phyloP scores from a whole-genome alignment of 2,329 filamentous ascomycete species.

The Drechslerella dactyloides region DNA sequence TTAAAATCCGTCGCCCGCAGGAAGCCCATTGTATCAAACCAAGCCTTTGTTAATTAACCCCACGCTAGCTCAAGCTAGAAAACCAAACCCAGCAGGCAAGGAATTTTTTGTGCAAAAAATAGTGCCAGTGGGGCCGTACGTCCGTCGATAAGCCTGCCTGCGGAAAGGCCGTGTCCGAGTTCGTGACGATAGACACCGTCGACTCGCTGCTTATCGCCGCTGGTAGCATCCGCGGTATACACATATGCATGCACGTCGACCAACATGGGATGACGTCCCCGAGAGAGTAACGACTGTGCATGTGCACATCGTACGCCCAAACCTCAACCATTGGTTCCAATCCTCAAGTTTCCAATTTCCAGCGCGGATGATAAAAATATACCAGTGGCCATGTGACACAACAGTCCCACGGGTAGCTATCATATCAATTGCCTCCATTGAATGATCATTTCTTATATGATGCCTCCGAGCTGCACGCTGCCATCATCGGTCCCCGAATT shows the following conservation, averaged over 20 bases:
- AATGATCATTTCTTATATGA: too few relatives aligned
- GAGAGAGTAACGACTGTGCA: neutral
- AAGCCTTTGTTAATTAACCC: slow-evolving; percentile 1
- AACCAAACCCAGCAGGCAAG: neutral
- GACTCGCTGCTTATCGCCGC: neutral
- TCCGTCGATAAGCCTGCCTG: neutral
- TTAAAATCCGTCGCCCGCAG: neutral
- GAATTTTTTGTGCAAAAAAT: neutral
- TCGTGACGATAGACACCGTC: too few relatives aligned
- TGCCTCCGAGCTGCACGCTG: too few relatives aligned
- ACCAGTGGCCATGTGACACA: neutral
- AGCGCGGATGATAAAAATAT: neutral
- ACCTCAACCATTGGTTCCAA: neutral
- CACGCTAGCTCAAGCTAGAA: neutral
- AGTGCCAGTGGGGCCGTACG: neutral
- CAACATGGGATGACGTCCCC: neutral
- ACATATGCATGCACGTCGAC: neutral
- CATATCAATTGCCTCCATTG: neutral
- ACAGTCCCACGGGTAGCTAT: neutral
- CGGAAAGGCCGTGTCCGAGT: too few relatives aligned
- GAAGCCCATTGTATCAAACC: neutral
- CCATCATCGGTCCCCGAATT: too few relatives aligned
- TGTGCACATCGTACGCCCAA: neutral
- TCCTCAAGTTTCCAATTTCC: neutral
- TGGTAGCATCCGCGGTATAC: neutral